Evolutionary conservation across 371 early-diverging fungal genomes (phyloP).

Genomic region (Saksenaea vasiformis): DNA sequence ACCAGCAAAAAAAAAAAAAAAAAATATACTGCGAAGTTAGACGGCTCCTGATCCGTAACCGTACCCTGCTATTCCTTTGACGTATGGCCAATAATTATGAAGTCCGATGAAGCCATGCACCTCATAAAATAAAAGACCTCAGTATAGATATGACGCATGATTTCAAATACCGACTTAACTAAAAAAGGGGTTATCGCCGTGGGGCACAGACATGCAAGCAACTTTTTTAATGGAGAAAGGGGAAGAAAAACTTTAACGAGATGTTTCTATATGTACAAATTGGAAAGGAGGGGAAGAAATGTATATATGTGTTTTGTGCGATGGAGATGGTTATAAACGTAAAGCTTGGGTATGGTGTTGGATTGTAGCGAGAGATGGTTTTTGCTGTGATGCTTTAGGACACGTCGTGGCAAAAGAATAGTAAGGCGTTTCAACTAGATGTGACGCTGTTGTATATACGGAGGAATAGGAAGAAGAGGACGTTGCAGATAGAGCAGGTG

Average conservation of each 20-base stretch:
- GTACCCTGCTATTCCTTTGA: too few relatives aligned
- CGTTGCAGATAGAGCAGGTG: not conserved
- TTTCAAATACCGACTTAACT: not conserved
- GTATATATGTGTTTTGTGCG: too few relatives aligned
- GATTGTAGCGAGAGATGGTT: not conserved
- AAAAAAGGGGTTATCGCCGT: slow-evolving; percentile 6
- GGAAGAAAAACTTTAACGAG: not conserved
- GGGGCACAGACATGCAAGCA: not conserved
- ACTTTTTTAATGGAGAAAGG: not conserved
- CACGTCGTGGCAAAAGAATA: not conserved
- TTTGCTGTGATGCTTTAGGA: slow-evolving; percentile 3
- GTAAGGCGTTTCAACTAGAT: not conserved
- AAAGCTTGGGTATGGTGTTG: not conserved
- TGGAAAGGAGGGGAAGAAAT: not conserved
- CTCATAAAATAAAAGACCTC: too few relatives aligned
- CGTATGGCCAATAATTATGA: too few relatives aligned
- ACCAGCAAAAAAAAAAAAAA: too few relatives aligned
- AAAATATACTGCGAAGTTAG: too few relatives aligned
- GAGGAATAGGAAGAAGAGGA: not conserved
- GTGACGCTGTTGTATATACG: not conserved
- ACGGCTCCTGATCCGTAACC: too few relatives aligned
- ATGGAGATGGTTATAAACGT: not conserved
- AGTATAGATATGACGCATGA: not conserved
- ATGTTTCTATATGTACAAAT: slow-evolving; percentile 1
- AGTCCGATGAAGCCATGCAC: too few relatives aligned